Evolutionary conservation across 1,139 yeast species (phyloP).

Genomic region (Magnusiomyces fungicola): DNA sequence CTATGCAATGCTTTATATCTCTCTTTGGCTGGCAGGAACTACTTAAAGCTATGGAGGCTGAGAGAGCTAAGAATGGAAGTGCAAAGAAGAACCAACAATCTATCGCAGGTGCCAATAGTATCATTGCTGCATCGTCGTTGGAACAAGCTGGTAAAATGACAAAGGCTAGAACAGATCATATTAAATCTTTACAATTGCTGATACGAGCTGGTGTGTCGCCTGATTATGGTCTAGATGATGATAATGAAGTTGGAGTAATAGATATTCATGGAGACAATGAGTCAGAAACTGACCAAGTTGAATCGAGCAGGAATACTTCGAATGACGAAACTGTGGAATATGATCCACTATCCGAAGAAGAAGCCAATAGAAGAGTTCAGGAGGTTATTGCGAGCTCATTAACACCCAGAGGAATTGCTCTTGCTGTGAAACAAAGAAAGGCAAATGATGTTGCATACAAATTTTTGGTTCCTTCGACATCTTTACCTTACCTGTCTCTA

Average conservation of each 20-base stretch:
- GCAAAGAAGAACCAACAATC: neutral
- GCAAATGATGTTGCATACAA: neutral
- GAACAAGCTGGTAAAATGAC: neutral
- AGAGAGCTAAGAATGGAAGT: neutral
- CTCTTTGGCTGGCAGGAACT: slow-evolving; percentile 33
- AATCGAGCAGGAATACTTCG: too few relatives aligned
- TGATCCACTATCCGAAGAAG: neutral
- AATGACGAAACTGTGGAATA: neutral
- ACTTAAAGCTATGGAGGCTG: slow-evolving; percentile 2
- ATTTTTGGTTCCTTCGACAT: slow-evolving; percentile 12
- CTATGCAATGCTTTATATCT: slow-evolving; percentile 34
- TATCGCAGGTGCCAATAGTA: neutral
- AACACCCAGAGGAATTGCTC: neutral
- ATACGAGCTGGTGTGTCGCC: neutral
- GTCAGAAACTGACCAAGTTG: neutral
- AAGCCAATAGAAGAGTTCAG: neutral
- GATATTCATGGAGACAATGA: neutral
- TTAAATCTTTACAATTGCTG: slow-evolving; percentile 13
- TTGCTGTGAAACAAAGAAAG: neutral
- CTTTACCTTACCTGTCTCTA: slow-evolving; percentile 13
- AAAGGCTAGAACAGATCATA: slow-evolving; percentile 1
- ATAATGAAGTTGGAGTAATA: slow-evolving; percentile 1
- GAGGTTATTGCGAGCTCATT: neutral
- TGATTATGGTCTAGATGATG: neutral
- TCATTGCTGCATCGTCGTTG: neutral